Evolutionary conservation across 2,329 filamentous ascomycete genomes (phyloP).

Genomic region (Aureobasidium sp.): DNA sequence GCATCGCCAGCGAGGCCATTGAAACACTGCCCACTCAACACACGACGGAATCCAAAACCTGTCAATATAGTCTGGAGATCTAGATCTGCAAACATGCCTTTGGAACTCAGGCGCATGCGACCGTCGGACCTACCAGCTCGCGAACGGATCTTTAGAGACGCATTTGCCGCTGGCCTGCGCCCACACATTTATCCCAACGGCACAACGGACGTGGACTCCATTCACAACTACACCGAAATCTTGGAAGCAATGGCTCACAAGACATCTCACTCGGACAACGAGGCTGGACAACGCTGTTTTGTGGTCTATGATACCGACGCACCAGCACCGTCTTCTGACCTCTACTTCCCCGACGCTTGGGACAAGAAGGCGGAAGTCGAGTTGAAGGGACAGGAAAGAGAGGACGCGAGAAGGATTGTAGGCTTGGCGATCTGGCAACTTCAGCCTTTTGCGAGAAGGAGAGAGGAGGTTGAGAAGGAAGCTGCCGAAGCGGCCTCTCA

Average conservation of each 20-base stretch:
- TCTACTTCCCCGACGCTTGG: slow-evolving; percentile 1
- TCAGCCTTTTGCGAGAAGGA: slow-evolving; percentile 22
- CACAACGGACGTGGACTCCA: slow-evolving; percentile 18
- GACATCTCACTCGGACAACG: slow-evolving; percentile 1
- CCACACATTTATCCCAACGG: slow-evolving; percentile 28
- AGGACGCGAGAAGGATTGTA: neutral
- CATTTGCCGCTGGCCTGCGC: slow-evolving; percentile 27
- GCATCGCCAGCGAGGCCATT: neutral
- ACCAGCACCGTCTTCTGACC: neutral
- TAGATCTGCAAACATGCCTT: slow-evolving; percentile 22
- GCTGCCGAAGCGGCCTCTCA: slow-evolving; percentile 18
- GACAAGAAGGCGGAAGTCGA: slow-evolving; percentile 1
- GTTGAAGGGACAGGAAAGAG: neutral
- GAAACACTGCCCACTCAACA: too few species aligned
- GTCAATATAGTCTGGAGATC: too few species aligned
- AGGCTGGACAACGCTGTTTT: slow-evolving; percentile 2
- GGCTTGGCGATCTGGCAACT: slow-evolving; percentile 24
- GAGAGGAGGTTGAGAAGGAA: slow-evolving; percentile 23
- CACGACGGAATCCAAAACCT: too few species aligned
- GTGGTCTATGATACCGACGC: slow-evolving; percentile 12
- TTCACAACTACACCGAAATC: slow-evolving; percentile 15
- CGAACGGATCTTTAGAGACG: slow-evolving; percentile 21
- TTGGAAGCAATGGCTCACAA: slow-evolving; percentile 7
- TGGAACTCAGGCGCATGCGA: slow-evolving; percentile 24
- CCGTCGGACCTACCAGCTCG: slow-evolving; percentile 23